Conservation (phyloP, 371 early-diverging fungal species). For the Mucor plumbeus region DNA sequence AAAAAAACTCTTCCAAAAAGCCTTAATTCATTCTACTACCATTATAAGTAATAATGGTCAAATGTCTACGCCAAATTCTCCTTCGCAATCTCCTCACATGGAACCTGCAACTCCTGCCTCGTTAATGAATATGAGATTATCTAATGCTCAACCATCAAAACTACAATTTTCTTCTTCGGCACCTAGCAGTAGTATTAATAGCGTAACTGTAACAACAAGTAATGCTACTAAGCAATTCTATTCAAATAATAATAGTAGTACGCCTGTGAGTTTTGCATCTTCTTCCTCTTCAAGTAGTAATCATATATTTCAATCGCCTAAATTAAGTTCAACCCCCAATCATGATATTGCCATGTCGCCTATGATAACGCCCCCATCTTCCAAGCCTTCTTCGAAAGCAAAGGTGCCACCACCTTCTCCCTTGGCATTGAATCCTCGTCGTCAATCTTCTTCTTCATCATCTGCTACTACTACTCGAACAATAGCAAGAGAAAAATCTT, state of each 20-base stretch:
- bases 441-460: background rate
- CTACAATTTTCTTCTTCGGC: slow-evolving; percentile 16
- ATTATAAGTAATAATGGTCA: background rate
- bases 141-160: slow-evolving; percentile 1
- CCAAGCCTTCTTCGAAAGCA: background rate
- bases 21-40: background rate
- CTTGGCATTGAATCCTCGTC: slow-evolving; percentile 10
- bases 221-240: slow-evolving; percentile 10
- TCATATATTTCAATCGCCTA: slow-evolving; percentile 12
- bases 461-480: background rate
- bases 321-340: slow-evolving; percentile 1
- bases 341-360: slow-evolving; percentile 4
- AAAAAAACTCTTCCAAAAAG: background rate
- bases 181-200: background rate
- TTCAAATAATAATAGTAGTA: background rate
- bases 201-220: background rate
- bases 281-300: background rate
- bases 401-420: slow-evolving; percentile 9
- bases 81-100: slow-evolving; percentile 24
- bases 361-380: slow-evolving; percentile 3
- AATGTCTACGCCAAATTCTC: slow-evolving; percentile 16
- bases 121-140: slow-evolving; percentile 57
- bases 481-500: background rate
- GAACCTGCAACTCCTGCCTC: slow-evolving; percentile 71
- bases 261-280: slow-evolving; percentile 7